Conservation (phyloP, 2,329 filamentous ascomycete genomes). For the Pseudogymnoascus sp. region DNA sequence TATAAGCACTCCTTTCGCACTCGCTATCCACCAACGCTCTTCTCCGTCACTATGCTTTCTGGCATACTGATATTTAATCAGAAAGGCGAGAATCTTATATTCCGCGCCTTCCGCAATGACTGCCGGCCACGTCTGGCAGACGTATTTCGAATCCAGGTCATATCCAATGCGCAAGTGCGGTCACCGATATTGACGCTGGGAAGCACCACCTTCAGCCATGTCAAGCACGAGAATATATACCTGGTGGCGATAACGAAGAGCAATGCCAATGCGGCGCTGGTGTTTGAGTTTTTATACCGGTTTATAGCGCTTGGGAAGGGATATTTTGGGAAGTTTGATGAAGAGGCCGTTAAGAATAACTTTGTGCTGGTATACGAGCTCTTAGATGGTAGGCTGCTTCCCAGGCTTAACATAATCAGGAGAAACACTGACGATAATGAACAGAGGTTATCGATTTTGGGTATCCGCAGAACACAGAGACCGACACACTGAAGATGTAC, state of each 20-base stretch:
- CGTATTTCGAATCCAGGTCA: constrained; percentile 98
- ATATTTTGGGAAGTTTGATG: constrained; percentile 98
- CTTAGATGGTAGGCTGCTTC: constrained; percentile 60
- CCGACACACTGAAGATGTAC: constrained; percentile 99
- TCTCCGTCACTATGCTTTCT: constrained; percentile 66
- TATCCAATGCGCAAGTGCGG: constrained; percentile 94
- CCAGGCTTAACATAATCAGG: neutral
- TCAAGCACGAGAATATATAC: constrained; percentile 99
- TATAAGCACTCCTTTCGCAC: constrained; percentile 3
- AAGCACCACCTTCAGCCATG: constrained; percentile 97
- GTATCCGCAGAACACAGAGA: constrained; percentile 98
- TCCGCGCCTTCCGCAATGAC: constrained; percentile 97
- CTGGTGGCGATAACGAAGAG: constrained; percentile 96
- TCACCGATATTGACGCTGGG: constrained; percentile 95
- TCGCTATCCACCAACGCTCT: constrained; percentile 8
- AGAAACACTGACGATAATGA: neutral
- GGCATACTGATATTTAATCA: constrained; percentile 98
- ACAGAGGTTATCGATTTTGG: constrained; percentile 97
- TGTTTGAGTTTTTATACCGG: constrained; percentile 96
- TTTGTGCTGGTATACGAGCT: constrained; percentile 98
- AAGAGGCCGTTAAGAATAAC: constrained; percentile 99
- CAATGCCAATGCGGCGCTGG: constrained; percentile 95
- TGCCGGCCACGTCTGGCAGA: constrained; percentile 95
- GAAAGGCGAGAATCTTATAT: constrained; percentile 99
- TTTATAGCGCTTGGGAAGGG: constrained; percentile 83